Evolutionary conservation across 176 grass and related monocot genomes (phyloP), one percentile per base, ranked within the genome.

Genomic region (Zizania latifolia): DNA sequence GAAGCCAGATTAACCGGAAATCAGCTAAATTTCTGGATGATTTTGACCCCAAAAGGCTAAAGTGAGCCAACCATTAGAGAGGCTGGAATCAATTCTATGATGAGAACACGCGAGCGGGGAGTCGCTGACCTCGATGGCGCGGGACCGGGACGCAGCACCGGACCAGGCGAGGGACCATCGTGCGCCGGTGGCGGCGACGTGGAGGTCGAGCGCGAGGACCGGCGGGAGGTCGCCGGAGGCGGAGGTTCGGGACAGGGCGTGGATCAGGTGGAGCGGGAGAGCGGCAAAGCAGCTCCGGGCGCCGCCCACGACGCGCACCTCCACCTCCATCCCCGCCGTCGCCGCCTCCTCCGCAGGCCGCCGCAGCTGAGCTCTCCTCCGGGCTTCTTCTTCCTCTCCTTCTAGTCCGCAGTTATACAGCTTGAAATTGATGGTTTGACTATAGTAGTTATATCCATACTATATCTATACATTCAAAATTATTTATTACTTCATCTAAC

Each of bases 101-200:
- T 51, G 5, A 1, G 11, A 43, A 43, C 6, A 43, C 11, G 40
- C 19, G 30, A 19, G 46, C 21, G 29, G 39, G 15, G 9, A 10
- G 30, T 44, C n/a, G 27, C 19, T 84, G 68, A 94, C 94, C 94
- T 98, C 94, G 71, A 94, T 86, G 45, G 83, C 84, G 21, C 57
- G 43, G 69, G 94, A 89, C 11, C 45, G 73, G 39, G 94, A 94
- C n/a, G 86, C 81, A 8, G 89, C 85, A 69, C 89, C 91, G 45
- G 94, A 94, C 94, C 94, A 98, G 17, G 91, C 89, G 44, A 98
- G 69, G 83, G 84, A 89, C 91, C 95, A 98, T 13, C 76, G 82
- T 2, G 30, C 82, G 31, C 76, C 76, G 63, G 71, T 83, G 56
- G 80, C 64, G 61, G 74, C 32, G 11, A 70, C 72, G 68, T 71